These are phyloP conservation scores for Pythium guiyangense DNA, from an alignment of 352 stramenopile species.

Conservation along the genomic window DNA sequence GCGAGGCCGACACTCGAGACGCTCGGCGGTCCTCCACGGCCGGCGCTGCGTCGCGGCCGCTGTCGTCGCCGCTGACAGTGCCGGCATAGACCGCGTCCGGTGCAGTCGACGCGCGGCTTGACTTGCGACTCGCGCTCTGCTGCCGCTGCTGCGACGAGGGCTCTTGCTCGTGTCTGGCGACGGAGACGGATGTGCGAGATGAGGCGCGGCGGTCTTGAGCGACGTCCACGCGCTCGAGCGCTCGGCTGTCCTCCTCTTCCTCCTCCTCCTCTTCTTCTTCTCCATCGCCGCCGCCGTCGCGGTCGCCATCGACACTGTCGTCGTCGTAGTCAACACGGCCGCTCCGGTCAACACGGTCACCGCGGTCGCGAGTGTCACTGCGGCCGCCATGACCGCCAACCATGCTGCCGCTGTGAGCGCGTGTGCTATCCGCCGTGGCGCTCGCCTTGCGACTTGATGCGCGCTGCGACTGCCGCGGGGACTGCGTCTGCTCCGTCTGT, in stretches of 20 bases:
- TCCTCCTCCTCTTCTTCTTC: background rate
- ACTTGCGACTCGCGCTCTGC: constrained; percentile 1
- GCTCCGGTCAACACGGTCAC: too few relatives aligned
- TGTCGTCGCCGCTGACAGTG: too few relatives aligned
- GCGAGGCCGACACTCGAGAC: background rate
- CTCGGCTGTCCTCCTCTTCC: background rate
- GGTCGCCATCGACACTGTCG: background rate
- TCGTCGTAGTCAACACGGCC: background rate
- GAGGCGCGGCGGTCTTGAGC: background rate
- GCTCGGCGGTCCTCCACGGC: background rate
- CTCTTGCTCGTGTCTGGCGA: too few relatives aligned
- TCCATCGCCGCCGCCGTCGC: background rate
- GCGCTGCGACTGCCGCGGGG: too few relatives aligned
- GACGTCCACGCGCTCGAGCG: background rate
- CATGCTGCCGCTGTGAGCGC: too few relatives aligned
- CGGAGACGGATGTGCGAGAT: too few relatives aligned
- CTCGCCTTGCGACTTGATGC: background rate
- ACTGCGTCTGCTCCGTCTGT: too few relatives aligned
- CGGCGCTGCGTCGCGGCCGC: background rate
- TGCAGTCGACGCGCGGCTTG: background rate
- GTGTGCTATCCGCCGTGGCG: background rate
- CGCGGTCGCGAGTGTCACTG: background rate
- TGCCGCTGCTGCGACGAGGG: constrained; percentile 1
- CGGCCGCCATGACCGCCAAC: background rate
- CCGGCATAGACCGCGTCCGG: background rate